phyloP scores from a whole-genome alignment of 176 grass and related monocot genomes.

The Musa acuminata region DNA sequence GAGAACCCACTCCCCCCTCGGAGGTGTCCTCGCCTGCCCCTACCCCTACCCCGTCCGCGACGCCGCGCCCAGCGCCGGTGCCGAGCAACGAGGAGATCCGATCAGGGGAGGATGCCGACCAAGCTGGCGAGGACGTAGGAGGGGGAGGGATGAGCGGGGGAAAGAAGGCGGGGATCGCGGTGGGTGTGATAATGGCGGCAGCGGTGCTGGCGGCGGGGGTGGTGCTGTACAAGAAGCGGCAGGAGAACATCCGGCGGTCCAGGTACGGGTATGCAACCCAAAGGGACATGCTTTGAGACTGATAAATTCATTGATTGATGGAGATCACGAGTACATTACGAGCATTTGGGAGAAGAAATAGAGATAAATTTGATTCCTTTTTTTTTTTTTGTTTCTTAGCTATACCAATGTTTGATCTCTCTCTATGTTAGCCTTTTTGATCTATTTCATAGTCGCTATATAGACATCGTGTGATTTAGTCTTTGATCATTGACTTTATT shows the following conservation, averaged over 20 bases:
- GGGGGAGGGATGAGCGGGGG: constrained; percentile 27
- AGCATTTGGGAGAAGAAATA: not conserved
- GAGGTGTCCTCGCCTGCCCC: constrained; percentile 9
- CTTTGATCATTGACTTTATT: too few relatives aligned
- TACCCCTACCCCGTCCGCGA: not conserved
- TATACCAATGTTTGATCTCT: too few relatives aligned
- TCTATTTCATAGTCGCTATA: too few relatives aligned
- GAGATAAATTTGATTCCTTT: not conserved
- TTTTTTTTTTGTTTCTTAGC: not conserved
- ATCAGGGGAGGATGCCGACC: not conserved
- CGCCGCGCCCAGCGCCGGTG: constrained; percentile 27
- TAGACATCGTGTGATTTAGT: too few relatives aligned
- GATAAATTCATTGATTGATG: not conserved
- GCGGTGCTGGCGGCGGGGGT: constrained; percentile 40
- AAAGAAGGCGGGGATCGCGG: constrained; percentile 43
- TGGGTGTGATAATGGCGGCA: constrained; percentile 40
- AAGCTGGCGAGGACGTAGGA: constrained; percentile 2
- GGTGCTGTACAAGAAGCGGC: constrained; percentile 55
- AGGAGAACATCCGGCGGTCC: constrained; percentile 60
- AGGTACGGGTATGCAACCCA: constrained; percentile 59
- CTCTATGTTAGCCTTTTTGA: too few relatives aligned
- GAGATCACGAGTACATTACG: not conserved
- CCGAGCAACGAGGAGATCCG: constrained; percentile 24
- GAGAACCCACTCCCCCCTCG: not conserved
- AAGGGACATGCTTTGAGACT: constrained; percentile 48